phyloP scores from a whole-genome alignment of 306 rosid genomes.

The Dicorynia guianensis region DNA sequence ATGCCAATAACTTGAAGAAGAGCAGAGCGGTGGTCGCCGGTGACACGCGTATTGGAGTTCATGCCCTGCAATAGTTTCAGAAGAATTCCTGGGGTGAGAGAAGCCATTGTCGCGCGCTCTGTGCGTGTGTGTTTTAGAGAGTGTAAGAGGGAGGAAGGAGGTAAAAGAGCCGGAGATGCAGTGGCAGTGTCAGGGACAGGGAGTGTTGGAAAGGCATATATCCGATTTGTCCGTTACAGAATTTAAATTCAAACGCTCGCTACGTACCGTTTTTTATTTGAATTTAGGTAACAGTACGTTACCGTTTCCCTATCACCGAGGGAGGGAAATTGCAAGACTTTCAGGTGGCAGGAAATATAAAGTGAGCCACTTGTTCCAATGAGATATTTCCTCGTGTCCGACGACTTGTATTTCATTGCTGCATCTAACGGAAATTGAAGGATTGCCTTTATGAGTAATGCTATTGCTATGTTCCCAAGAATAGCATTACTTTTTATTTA shows the following conservation, averaged over 20 bases:
- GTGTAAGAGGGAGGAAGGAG: background rate
- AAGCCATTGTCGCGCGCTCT: constrained; percentile 63
- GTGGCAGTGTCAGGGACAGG: background rate
- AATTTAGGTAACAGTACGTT: constrained; percentile 31
- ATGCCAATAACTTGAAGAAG: constrained; percentile 93
- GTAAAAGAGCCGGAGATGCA: background rate
- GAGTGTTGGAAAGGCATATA: background rate
- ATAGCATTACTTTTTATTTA: too few relatives aligned
- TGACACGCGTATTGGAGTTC: constrained; percentile 83
- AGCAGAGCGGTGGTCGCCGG: constrained; percentile 98
- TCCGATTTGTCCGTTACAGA: constrained; percentile 21
- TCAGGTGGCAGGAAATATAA: too few relatives aligned
- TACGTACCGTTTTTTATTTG: constrained; percentile 1
- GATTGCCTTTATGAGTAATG: too few relatives aligned
- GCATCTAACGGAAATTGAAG: too few relatives aligned
- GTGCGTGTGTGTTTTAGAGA: background rate
- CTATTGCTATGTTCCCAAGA: too few relatives aligned
- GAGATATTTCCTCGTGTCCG: too few relatives aligned
- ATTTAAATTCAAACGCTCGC: constrained; percentile 34
- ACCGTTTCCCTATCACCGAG: constrained; percentile 37
- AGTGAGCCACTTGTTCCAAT: too few relatives aligned
- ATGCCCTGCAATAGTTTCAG: constrained; percentile 83
- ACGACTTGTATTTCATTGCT: too few relatives aligned
- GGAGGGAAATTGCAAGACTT: too few relatives aligned
- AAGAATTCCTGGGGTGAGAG: constrained; percentile 85